phyloP scores from a whole-genome alignment of 768 basidiomycete genomes.

The Auricularia sp. region DNA sequence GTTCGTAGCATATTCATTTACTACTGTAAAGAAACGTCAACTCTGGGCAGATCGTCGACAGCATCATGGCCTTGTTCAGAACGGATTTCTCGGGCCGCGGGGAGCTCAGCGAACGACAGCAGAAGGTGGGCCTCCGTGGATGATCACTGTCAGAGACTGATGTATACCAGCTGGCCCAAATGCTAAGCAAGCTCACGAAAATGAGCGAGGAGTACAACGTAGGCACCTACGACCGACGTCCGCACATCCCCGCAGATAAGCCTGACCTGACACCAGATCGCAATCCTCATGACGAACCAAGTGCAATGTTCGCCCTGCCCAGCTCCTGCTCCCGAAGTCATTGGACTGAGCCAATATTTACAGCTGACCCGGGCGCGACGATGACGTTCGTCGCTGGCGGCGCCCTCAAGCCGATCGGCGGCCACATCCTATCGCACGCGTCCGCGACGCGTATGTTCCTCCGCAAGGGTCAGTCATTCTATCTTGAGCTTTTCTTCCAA shows the following conservation, averaged over 20 bases:
- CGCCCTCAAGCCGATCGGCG: slow-evolving; percentile 83
- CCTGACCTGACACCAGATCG: slow-evolving; percentile 40
- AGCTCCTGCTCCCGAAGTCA: background rate
- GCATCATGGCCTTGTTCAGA: slow-evolving; percentile 94
- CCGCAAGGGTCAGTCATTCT: slow-evolving; percentile 55
- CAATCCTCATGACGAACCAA: slow-evolving; percentile 85
- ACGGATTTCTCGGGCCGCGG: slow-evolving; percentile 91
- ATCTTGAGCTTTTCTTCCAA: background rate
- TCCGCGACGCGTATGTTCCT: slow-evolving; percentile 83
- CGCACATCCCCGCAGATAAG: too few relatives aligned
- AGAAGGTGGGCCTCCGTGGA: slow-evolving; percentile 45
- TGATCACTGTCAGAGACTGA: slow-evolving; percentile 51
- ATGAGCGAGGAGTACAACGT: slow-evolving; percentile 90
- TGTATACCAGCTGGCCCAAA: slow-evolving; percentile 37
- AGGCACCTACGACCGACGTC: slow-evolving; percentile 8
- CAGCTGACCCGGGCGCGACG: slow-evolving; percentile 90
- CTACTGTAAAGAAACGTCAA: slow-evolving; percentile 6
- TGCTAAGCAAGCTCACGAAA: slow-evolving; percentile 86
- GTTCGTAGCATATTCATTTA: slow-evolving; percentile 24
- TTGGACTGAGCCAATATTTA: slow-evolving; percentile 3
- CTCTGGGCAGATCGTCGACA: slow-evolving; percentile 70
- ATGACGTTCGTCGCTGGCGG: slow-evolving; percentile 94
- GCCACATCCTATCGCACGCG: slow-evolving; percentile 80
- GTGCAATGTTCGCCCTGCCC: slow-evolving; percentile 55
- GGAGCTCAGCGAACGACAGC: slow-evolving; percentile 88